Percentiles rank a stretch among this genome's conserved stretches.
Evolutionary conservation across 495 filamentous ascomycete species (phyloP).

Genomic region (Aspergillus diversus): DNA sequence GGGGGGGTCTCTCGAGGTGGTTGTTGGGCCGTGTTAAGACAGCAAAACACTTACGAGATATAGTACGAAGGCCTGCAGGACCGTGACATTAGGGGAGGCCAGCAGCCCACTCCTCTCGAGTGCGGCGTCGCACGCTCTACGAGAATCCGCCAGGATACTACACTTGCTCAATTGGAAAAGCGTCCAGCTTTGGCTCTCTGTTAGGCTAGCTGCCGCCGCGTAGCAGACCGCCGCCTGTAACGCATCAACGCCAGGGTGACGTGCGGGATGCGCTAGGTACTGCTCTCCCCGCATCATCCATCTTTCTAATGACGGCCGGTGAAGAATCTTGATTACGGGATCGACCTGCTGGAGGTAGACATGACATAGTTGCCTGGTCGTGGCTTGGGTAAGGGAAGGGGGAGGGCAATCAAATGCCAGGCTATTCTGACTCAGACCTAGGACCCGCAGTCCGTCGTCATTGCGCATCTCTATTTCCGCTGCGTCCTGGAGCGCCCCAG

Average conservation of each 20-base stretch:
- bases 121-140: constrained; percentile 5
- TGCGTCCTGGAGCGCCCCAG: not conserved
- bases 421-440: not conserved
- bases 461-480: not conserved
- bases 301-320: constrained; percentile 6
- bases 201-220: constrained; percentile 2
- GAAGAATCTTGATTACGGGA: constrained; percentile 14
- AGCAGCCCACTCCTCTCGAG: constrained; percentile 1
- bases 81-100: constrained; percentile 1
- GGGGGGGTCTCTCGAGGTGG: not conserved
- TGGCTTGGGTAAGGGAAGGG: not conserved
- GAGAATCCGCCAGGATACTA: constrained; percentile 1
- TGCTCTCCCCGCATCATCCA: constrained; percentile 13
- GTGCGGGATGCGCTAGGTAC: not conserved
- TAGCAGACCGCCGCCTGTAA: constrained; percentile 11
- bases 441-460: not conserved
- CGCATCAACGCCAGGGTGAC: not conserved
- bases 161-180: constrained; percentile 9
- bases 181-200: constrained; percentile 1
- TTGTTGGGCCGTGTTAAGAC: not conserved
- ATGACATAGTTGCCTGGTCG: constrained; percentile 2
- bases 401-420: not conserved
- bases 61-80: constrained; percentile 15
- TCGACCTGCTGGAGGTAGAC: constrained; percentile 15
- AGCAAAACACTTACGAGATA: constrained; percentile 16